Evolutionary conservation across 257 asterid species (phyloP), one percentile per base, ranked within the genome.

Genomic region (Salvia rosmarinus): DNA sequence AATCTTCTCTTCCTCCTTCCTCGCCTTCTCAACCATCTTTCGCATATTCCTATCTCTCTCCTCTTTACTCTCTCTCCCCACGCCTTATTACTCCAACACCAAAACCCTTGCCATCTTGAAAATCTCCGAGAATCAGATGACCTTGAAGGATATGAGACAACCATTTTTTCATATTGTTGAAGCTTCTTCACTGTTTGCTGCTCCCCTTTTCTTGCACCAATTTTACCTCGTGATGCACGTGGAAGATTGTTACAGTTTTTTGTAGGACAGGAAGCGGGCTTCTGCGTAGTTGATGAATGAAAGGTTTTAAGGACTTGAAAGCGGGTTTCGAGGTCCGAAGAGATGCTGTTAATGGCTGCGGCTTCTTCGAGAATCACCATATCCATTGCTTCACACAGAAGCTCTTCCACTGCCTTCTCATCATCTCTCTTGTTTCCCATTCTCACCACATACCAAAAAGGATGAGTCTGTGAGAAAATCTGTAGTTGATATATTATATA

Each of bases 321-420:
- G 39, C 39, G 39, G 39, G 39, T 34, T 34, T 34, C 39, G 39
- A 34, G 39, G 39, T 34, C 7, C 4, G 30, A 51, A 2, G 58
- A 28, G 5, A 51, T 13, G 58, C 19, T 51, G 58, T 51, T 51
- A 20, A 51, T 51, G 58, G 58, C 28, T 7, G 57, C 30, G 5
- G 19, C 57, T 50, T 50, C 28, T 17, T 50, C 57, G 1, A 50
- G 57, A 50, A 50, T 17, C 57, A 50, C 57, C 57, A 50, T 50
- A 17, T 50, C 57, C 57, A 50, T 50, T 50, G 57, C 57, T 50
- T 50, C 57, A 7, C 12, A 4, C 25, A 50, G 9, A 17, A 50
- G 13, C 57, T 50, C 57, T 9, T 50, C 28, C 57, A 50, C 58
- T 20, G 32, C 59, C 32, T 52, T 20, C 59, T 52, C 59, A 52